Base-by-base conservation (phyloP, 2,329 filamentous ascomycete species). In the Myrmaecium sp. region DNA sequence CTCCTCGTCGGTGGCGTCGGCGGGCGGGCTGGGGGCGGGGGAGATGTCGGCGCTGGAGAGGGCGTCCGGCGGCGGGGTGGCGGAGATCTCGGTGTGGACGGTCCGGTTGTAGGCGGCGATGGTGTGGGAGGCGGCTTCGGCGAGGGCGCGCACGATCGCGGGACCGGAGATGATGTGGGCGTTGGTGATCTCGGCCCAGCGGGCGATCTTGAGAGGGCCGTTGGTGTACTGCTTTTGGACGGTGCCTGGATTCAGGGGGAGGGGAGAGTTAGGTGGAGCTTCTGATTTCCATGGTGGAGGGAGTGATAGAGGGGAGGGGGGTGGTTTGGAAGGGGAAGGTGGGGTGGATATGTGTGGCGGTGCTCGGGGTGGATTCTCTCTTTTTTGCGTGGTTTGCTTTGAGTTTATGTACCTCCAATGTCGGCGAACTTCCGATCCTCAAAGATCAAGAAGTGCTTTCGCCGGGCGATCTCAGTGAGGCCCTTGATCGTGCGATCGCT, bases 361-460 rank as follows among this genome's bases (percentile, higher is more conserved):
- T 8, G 16, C 19, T 5, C 14, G 19, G 6, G 25, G 21, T 13
- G 14, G 7, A 21, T 21, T 23, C 12, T 5, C 8, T 4, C 14
- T 4, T n/a, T 26, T 3, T 17, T 8, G 24, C 5, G 8, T 17
- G 9, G n/a, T n/a, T n/a, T n/a, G n/a, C n/a, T n/a, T 17, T 6
- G 6, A 5, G 12, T 12, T 13, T 13, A 42, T 54, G 32, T 55
- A 62, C 60, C 63, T 30, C 62, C 62, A 45, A 66, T 66, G 35
- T 66, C 62, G 21, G 58, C 60, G 38, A 66, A 64, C 37, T 66
- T 66, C 33, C 62, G 49, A 38, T 66, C 62, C 41, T 66, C 62
- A 36, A 66, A 66, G 19, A 66, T 49, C 9, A 65, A 32, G 36
- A 66, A 66, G 26, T 50, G 51, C 39, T 63, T 64, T 28, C 58